Base-by-base conservation (phyloP, 345 rosid genomes). In the Erysimum cheiranthoides region DNA sequence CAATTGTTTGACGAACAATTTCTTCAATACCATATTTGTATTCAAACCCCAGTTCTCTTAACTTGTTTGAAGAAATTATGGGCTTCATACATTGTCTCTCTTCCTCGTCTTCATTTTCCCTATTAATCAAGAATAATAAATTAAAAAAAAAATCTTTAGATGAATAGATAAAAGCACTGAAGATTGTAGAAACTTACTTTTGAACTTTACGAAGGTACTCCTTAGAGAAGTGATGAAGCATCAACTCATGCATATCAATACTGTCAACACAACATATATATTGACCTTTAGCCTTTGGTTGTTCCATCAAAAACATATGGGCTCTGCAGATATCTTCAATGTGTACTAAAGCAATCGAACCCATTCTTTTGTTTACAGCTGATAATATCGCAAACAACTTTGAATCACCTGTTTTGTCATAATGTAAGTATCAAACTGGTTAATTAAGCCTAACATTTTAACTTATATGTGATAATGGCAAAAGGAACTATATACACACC, bases 291-390 rank as follows among this genome's bases (percentile, higher is more conserved):
- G 90, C 90, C 31, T 70, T 66, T n/a, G 58, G 35, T 17, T 82
- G 81, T 79, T 89, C 84, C 97, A 90, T 90, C 27, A 88, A 80
- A 81, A 90, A 90, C 59, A 90, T 31, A 71, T 90, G 98, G 5
- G 88, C 94, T 8, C 64, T 74, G 82, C 97, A 90, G 66, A 88
- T 81, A 74, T 91, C 97, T 65, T 90, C 92, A 45, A 86, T 84
- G 73, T 93, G 98, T 50, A 88, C 94, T 14, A 91, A 79, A 35
- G 89, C 87, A 56, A 91, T 73, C 10, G 97, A 87, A 34, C 97
- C 93, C 91, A 91, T 89, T 78, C 96, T 85, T 18, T 78, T 71
- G 67, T 76, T 84, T 61, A 90, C 97, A 12, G 93, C 85, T 30
- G 91, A 86, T 25, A 90, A 60, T 81, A 91, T 93, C 18, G 49